Base-by-base conservation (phyloP, 495 filamentous ascomycete genomes). In the Penicilliopsis zonata region DNA sequence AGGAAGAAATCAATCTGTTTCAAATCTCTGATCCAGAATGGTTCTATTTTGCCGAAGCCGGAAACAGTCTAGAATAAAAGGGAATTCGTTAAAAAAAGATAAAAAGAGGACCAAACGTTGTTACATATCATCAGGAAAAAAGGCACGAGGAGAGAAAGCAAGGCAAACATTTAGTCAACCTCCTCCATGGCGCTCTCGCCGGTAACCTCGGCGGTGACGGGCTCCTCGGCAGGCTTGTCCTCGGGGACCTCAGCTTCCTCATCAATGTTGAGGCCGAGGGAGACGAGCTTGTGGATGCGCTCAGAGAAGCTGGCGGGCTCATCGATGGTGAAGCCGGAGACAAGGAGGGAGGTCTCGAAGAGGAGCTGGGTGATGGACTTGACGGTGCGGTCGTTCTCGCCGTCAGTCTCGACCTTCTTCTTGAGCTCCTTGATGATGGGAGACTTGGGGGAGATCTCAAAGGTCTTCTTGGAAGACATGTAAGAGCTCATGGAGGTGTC, bases 381-480 rank as follows among this genome's bases (percentile, higher is more conserved):
- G 70, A 98, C 90, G 24, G 85, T 93, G 59, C 86, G 86, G 74
- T 94, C 86, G 53, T 82, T 82, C 83, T 94, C 86, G 40, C 90
- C 90, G 56, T 98, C 92, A 28, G 80, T 56, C 72, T 94, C 92
- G 39, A 93, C 83, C 82, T 98, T 98, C 64, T 80, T 86, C 80
- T 86, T 86, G 48, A 98, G 80, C 74, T 94, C 90, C 75, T 92
- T 80, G 76, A 98, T 79, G 69, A 98, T 98, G 41, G 86, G 52
- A 40, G 84, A 93, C 74, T 87, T 86, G 60, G 90, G 90, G n/a
- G 88, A 94, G 65, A 98, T 95, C 71, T 98, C 90, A 45, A 98
- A 96, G 34, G 92, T 98, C 82, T 98, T 98, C 86, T 98, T 98
- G 52, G 88, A 95, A 37, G 85, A 87, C 90, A 98, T 98, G 80